phyloP scores from a whole-genome alignment of 139 green algal genomes.

The Chlamydomonas schloesseri region DNA sequence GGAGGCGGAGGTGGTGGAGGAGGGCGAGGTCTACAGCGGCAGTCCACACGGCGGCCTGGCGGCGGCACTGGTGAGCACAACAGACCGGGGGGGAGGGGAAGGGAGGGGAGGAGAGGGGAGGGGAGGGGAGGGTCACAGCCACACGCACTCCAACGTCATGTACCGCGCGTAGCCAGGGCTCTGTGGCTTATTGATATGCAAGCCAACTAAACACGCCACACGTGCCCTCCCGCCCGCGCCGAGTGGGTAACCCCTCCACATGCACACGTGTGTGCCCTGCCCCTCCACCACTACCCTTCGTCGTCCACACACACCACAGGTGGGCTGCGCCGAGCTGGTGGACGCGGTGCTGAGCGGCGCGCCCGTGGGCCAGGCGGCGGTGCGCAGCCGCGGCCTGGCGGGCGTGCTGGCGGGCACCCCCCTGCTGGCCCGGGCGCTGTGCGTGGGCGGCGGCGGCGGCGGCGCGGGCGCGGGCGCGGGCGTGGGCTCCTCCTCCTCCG shows the following conservation, averaged over 20 bases:
- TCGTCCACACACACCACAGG: neutral
- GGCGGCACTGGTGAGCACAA: neutral
- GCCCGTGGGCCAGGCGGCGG: neutral
- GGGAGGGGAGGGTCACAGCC: neutral
- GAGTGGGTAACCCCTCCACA: no score
- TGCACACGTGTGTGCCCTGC: no score
- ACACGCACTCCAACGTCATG: no score
- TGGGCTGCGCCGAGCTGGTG: conserved; percentile 14
- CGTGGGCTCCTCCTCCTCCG: neutral
- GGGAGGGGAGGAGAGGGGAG: neutral
- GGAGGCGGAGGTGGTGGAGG: no score
- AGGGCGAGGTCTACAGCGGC: neutral
- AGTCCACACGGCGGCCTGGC: conserved; percentile 19
- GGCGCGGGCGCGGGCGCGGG: neutral
- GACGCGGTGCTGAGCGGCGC: conserved; percentile 12
- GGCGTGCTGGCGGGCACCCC: conserved; percentile 6
- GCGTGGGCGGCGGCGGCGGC: neutral
- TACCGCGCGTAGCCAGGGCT: no score
- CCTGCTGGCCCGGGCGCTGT: neutral
- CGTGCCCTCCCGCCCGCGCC: no score
- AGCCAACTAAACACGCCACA: no score
- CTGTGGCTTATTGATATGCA: no score
- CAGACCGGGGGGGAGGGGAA: no score
- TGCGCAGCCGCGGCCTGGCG: conserved; percentile 3
- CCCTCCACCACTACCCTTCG: no score